Evolutionary conservation across 805 yeast genomes (phyloP).

Genomic region (Myxozyma sirexii): DNA sequence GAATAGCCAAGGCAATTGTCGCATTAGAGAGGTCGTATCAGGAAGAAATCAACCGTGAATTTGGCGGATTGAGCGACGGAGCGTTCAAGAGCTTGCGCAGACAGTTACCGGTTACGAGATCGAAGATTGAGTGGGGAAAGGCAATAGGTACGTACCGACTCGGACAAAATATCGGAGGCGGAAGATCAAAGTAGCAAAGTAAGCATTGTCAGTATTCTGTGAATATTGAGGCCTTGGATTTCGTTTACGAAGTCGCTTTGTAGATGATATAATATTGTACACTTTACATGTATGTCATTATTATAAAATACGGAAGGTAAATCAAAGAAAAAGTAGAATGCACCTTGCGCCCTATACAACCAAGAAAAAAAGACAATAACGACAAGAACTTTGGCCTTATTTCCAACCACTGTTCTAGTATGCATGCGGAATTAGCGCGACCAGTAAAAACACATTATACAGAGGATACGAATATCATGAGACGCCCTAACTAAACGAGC

Average conservation of each 20-base stretch:
- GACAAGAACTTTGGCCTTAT: no score
- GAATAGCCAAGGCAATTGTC: slow-evolving; percentile 53
- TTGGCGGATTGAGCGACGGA: slow-evolving; percentile 72
- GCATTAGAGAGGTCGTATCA: slow-evolving; percentile 64
- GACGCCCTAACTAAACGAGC: slow-evolving; percentile 29
- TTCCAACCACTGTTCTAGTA: no score
- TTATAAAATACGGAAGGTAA: not conserved
- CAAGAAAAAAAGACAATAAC: not conserved
- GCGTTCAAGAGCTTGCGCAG: slow-evolving; percentile 85
- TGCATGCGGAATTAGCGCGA: not conserved
- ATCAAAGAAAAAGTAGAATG: not conserved
- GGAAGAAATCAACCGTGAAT: slow-evolving; percentile 59
- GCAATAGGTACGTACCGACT: slow-evolving; percentile 87
- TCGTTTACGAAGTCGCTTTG: no score
- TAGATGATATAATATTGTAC: no score
- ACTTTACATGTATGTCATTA: no score
- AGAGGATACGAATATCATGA: no score
- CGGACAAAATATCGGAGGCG: slow-evolving; percentile 67
- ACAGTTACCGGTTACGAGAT: slow-evolving; percentile 86
- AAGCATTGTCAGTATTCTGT: not conserved
- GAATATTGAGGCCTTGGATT: no score
- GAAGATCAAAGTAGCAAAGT: slow-evolving; percentile 14
- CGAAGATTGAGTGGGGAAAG: slow-evolving; percentile 93
- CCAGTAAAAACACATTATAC: not conserved
- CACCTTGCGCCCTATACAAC: slow-evolving; percentile 2